Percentiles rank a stretch among this genome's conserved stretches.
These are phyloP conservation scores for Neurospora discreta DNA, from an alignment of 495 filamentous ascomycete species.

Conservation along the genomic window DNA sequence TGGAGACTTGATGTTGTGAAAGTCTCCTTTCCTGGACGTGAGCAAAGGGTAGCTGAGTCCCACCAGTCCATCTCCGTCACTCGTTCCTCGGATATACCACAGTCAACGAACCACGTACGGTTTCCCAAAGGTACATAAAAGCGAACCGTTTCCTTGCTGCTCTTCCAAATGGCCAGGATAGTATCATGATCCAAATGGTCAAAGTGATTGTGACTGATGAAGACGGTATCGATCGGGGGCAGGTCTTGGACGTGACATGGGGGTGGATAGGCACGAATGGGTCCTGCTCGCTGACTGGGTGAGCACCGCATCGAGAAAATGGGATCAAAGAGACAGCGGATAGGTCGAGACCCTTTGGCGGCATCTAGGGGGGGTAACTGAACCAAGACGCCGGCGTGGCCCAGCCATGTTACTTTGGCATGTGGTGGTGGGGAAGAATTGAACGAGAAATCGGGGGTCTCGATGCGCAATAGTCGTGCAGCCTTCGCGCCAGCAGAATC, in stretches of 20 bases:
- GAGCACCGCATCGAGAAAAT: conserved; percentile 42
- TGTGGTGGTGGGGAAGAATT: background rate
- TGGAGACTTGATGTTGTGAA: conserved; percentile 3
- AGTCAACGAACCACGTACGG: conserved; percentile 22
- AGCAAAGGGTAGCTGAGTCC: conserved; percentile 26
- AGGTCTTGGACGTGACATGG: conserved; percentile 37
- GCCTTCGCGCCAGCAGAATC: conserved; percentile 11
- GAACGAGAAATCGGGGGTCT: conserved; percentile 18
- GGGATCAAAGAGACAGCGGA: conserved; percentile 38
- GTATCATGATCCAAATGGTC: conserved; percentile 40
- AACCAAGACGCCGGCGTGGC: conserved; percentile 40
- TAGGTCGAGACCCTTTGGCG: conserved; percentile 3
- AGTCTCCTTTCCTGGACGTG: conserved; percentile 13
- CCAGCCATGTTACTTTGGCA: conserved; percentile 39
- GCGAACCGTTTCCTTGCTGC: conserved; percentile 19
- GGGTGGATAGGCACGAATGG: conserved; percentile 37
- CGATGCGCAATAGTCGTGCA: conserved; percentile 6
- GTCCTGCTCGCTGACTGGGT: conserved; percentile 34
- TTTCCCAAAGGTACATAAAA: conserved; percentile 36
- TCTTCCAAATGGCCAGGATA: conserved; percentile 26
- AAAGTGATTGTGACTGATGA: conserved; percentile 43
- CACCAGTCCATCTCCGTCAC: conserved; percentile 44
- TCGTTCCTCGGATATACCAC: conserved; percentile 29
- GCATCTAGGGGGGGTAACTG: conserved; percentile 19
- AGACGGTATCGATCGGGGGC: conserved; percentile 38